These are phyloP conservation scores for Fagus crenata DNA, from an alignment of 306 rosid species.

Conservation along the genomic window DNA sequence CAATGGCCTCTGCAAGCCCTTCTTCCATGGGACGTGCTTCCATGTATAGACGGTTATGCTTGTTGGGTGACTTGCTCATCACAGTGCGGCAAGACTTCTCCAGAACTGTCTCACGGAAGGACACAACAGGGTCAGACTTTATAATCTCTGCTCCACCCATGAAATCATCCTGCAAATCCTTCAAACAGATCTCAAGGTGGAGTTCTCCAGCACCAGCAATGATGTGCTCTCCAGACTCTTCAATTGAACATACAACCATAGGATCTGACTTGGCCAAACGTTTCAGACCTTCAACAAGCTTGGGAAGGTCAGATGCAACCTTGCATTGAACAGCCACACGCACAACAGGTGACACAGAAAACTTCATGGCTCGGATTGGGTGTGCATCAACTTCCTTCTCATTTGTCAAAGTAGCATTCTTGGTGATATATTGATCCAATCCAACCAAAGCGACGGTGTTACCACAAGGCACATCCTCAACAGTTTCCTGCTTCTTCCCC, in stretches of 20 bases:
- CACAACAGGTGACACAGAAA: slow-evolving; percentile 87
- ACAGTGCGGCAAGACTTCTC: slow-evolving; percentile 77
- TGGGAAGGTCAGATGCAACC: slow-evolving; percentile 95
- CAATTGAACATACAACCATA: slow-evolving; percentile 86
- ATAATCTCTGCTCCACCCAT: slow-evolving; percentile 94
- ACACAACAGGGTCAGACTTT: slow-evolving; percentile 84
- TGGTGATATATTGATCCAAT: slow-evolving; percentile 85
- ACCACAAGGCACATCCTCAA: slow-evolving; percentile 95
- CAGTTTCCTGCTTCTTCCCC: slow-evolving; percentile 94
- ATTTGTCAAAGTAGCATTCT: slow-evolving; percentile 90
- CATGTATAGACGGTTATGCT: slow-evolving; percentile 91
- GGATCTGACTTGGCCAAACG: slow-evolving; percentile 92
- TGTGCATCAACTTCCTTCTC: slow-evolving; percentile 93
- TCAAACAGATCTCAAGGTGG: slow-evolving; percentile 90
- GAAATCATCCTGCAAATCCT: slow-evolving; percentile 84
- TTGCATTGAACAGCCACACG: slow-evolving; percentile 96
- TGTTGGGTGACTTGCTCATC: slow-evolving; percentile 97
- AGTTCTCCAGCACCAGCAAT: slow-evolving; percentile 98
- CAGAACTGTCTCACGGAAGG: slow-evolving; percentile 87
- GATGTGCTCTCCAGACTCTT: slow-evolving; percentile 94
- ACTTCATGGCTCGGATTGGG: slow-evolving; percentile 90
- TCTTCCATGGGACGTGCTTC: slow-evolving; percentile 64
- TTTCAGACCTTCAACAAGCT: slow-evolving; percentile 93
- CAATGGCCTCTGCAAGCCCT: slow-evolving; percentile 75
- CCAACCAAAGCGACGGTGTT: slow-evolving; percentile 93